phyloP scores from a whole-genome alignment of 305 asterid species.

The Rubia occidens region DNA sequence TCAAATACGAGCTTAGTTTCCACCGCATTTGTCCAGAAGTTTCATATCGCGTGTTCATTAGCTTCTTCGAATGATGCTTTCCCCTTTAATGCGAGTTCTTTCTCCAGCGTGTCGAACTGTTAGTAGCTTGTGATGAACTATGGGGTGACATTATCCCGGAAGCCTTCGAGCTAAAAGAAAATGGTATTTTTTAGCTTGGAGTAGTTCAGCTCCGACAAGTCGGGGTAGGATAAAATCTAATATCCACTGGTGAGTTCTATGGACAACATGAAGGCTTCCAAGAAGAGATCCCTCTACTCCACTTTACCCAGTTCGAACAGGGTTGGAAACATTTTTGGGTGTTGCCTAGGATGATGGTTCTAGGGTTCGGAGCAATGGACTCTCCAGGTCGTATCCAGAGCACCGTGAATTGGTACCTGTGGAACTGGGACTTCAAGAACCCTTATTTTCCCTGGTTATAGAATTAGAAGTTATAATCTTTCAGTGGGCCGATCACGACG shows the following conservation, averaged over 20 bases:
- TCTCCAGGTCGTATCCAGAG: conserved; percentile 82
- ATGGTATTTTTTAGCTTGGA: conserved; percentile 38
- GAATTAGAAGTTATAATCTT: conserved; percentile 58
- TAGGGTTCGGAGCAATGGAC: conserved; percentile 43
- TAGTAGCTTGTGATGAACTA: conserved; percentile 42
- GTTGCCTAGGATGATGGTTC: conserved; percentile 59
- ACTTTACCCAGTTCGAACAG: conserved; percentile 63
- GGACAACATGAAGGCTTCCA: conserved; percentile 69
- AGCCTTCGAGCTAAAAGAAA: conserved; percentile 42
- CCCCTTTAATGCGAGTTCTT: conserved; percentile 40
- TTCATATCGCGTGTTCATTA: conserved; percentile 61
- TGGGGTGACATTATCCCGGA: conserved; percentile 55
- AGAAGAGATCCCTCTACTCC: conserved; percentile 67
- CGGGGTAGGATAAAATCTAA: conserved; percentile 55
- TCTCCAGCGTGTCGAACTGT: conserved; percentile 40
- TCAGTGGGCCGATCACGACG: conserved; percentile 58
- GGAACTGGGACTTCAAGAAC: conserved; percentile 51
- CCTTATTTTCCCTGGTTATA: conserved; percentile 74
- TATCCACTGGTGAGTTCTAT: conserved; percentile 71
- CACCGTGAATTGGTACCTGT: conserved; percentile 52
- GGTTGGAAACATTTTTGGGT: conserved; percentile 51
- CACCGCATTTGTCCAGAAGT: conserved; percentile 47
- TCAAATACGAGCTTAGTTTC: conserved; percentile 43
- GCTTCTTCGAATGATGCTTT: conserved; percentile 41
- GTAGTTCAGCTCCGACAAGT: conserved; percentile 41